phyloP scores from a whole-genome alignment of 768 basidiomycete genomes.

The Pulveroboletus sp. region DNA sequence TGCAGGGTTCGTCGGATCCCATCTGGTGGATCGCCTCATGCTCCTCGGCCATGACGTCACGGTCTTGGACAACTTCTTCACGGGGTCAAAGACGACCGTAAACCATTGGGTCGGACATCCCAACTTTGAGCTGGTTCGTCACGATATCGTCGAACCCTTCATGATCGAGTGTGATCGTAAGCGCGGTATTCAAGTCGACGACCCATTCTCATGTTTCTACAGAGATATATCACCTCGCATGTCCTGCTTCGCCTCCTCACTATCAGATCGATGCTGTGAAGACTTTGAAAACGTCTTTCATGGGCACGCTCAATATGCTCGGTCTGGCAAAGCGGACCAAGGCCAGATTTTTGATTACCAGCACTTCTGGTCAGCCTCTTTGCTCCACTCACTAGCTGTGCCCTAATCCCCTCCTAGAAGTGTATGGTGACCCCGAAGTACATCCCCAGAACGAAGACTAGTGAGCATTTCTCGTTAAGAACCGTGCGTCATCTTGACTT shows the following conservation, averaged over 20 bases:
- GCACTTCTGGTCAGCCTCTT: constrained; percentile 76
- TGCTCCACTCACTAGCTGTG: neutral
- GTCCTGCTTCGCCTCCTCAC: constrained; percentile 94
- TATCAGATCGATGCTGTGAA: constrained; percentile 98
- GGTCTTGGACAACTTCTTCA: constrained; percentile 98
- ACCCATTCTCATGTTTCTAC: neutral
- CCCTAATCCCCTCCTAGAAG: constrained; percentile 50
- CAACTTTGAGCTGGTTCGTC: constrained; percentile 97
- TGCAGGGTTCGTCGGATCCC: constrained; percentile 98
- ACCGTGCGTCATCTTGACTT: constrained; percentile 13
- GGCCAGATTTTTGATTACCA: constrained; percentile 93
- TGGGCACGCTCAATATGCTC: constrained; percentile 98
- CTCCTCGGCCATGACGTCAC: constrained; percentile 96
- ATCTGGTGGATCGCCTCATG: constrained; percentile 97
- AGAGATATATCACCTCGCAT: constrained; percentile 99
- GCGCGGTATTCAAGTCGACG: constrained; percentile 20
- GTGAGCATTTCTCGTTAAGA: constrained; percentile 42
- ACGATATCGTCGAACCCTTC: constrained; percentile 96
- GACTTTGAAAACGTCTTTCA: constrained; percentile 97
- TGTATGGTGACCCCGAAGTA: constrained; percentile 97
- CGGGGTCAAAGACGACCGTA: constrained; percentile 95
- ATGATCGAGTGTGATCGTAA: constrained; percentile 98
- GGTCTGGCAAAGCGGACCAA: constrained; percentile 96
- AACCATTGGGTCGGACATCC: constrained; percentile 97
- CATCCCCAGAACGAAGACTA: constrained; percentile 97